Evolutionary conservation across 1,284 basidiomycete species (phyloP).

Genomic region (Agroathelia rolfsii): DNA sequence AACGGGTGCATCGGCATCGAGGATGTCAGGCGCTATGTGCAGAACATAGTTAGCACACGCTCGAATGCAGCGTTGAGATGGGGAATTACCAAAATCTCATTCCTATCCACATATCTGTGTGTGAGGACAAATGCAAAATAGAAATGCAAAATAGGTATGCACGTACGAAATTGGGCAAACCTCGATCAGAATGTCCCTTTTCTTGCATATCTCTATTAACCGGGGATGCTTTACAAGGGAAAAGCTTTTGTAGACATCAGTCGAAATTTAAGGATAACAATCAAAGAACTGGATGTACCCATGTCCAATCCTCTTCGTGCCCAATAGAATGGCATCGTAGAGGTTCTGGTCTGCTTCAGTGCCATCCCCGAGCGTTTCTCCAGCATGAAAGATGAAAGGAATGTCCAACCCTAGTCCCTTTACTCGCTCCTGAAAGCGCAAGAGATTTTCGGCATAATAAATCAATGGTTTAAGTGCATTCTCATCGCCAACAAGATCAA

Average conservation of each 20-base stretch:
- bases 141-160: constrained; percentile 4
- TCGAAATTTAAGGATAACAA: neutral
- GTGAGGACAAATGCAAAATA: constrained; percentile 8
- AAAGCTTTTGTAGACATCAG: constrained; percentile 32
- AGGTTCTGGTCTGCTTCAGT: constrained; percentile 61
- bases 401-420: constrained; percentile 52
- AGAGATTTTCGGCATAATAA: constrained; percentile 53
- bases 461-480: constrained; percentile 52
- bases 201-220: constrained; percentile 55
- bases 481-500: constrained; percentile 75
- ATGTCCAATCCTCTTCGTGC: constrained; percentile 73
- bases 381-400: constrained; percentile 75
- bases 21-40: constrained; percentile 49
- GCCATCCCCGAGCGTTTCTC: constrained; percentile 70
- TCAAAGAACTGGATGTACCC: constrained; percentile 34
- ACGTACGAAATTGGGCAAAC: constrained; percentile 65
- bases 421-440: constrained; percentile 49
- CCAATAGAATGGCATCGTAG: constrained; percentile 69
- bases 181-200: constrained; percentile 57
- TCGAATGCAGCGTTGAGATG: neutral
- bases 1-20: constrained; percentile 71
- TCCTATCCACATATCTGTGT: constrained; percentile 26
- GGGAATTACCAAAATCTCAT: constrained; percentile 53
- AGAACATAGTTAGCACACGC: neutral
- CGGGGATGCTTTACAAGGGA: constrained; percentile 67